Conservation (phyloP, 768 basidiomycete genomes). For the Boletus edulis region DNA sequence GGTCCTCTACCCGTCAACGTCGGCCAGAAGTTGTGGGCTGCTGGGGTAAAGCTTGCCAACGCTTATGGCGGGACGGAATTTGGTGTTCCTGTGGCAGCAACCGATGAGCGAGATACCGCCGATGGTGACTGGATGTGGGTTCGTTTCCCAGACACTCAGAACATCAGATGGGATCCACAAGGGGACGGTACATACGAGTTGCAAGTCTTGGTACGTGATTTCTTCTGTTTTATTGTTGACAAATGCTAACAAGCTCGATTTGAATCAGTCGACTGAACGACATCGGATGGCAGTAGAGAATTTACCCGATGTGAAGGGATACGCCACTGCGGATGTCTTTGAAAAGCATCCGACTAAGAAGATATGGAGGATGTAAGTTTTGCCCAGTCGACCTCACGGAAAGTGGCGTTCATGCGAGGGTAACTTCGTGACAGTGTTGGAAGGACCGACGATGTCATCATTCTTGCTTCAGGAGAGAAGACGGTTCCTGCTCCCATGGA, state of each 20-base stretch:
- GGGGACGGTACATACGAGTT: conserved; percentile 36
- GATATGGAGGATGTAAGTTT: conserved; percentile 35
- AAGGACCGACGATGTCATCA: conserved; percentile 37
- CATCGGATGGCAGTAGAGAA: conserved; percentile 28
- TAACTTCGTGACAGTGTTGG: conserved; percentile 17
- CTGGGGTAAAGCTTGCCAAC: conserved; percentile 33
- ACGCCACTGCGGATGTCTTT: conserved; percentile 44
- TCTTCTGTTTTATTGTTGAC: background rate
- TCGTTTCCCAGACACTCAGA: conserved; percentile 19
- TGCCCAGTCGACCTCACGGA: accelerated
- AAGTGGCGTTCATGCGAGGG: background rate
- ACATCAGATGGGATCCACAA: conserved; percentile 30
- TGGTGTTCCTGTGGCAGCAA: conserved; percentile 5
- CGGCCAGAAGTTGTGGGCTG: conserved; percentile 32
- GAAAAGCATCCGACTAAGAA: conserved; percentile 42
- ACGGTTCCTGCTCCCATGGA: conserved; percentile 30
- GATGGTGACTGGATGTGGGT: conserved; percentile 38
- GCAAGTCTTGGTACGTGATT: conserved; percentile 34
- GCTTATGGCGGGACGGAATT: conserved; percentile 39
- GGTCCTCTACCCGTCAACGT: conserved; percentile 35
- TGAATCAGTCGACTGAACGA: background rate
- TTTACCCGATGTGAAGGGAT: conserved; percentile 37
- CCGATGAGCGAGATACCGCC: conserved; percentile 10
- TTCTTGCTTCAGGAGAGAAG: conserved; percentile 21
- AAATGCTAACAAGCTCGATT: background rate